phyloP scores from a whole-genome alignment of 306 rosid genomes.

The Dicorynia guianensis region DNA sequence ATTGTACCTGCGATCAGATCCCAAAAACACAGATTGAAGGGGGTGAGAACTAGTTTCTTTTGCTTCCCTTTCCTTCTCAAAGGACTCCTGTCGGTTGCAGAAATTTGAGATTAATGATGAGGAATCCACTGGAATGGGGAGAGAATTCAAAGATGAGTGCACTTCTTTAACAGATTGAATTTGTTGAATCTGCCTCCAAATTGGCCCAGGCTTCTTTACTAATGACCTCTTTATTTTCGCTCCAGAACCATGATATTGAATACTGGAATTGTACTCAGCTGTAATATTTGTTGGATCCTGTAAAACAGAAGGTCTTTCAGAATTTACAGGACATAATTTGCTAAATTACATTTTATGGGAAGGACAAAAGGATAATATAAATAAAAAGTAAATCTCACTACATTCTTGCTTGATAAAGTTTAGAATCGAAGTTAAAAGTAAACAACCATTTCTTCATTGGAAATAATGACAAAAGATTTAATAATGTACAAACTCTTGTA shows the following conservation, averaged over 20 bases:
- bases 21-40: conserved; percentile 91
- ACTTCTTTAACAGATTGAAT: conserved; percentile 52
- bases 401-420: neutral
- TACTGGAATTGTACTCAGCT: conserved; percentile 61
- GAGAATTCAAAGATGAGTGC: conserved; percentile 51
- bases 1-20: conserved; percentile 95
- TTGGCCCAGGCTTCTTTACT: conserved; percentile 55
- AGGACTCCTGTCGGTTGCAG: conserved; percentile 40
- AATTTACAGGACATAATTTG: conserved; percentile 23
- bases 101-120: conserved; percentile 59
- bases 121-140: conserved; percentile 67
- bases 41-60: conserved; percentile 63
- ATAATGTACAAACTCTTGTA: neutral
- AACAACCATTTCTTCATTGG: neutral
- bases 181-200: conserved; percentile 54
- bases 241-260: conserved; percentile 72
- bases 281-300: conserved; percentile 60
- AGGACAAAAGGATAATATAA: neutral
- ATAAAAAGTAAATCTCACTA: neutral
- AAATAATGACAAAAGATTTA: neutral
- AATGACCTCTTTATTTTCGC: conserved; percentile 86
- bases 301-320: conserved; percentile 21
- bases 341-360: conserved; percentile 2
- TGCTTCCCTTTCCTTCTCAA: conserved; percentile 42
- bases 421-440: neutral